These are phyloP conservation scores for Verruconis gallopava DNA, from an alignment of 2,329 filamentous ascomycete genomes.

Conservation along the genomic window DNA sequence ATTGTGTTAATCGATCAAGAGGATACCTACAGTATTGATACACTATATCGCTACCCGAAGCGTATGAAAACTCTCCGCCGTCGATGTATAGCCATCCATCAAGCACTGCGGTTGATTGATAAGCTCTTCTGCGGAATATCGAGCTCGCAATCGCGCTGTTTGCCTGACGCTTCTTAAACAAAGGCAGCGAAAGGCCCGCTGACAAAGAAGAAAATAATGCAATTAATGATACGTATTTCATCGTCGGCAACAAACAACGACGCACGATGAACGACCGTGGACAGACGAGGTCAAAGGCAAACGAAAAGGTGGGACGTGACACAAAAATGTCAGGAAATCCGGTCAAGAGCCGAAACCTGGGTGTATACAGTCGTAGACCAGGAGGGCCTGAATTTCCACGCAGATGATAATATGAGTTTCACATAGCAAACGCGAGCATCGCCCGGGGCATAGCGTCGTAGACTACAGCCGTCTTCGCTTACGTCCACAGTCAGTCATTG, in stretches of 20 bases:
- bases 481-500: too few species aligned
- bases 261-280: too few species aligned
- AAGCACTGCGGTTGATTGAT: constrained; percentile 1
- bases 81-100: constrained; percentile 10
- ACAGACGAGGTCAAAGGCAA: too few species aligned
- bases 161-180: neutral
- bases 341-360: neutral
- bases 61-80: constrained; percentile 10
- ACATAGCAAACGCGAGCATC: too few species aligned
- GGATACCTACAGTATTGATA: constrained; percentile 6
- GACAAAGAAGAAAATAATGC: neutral
- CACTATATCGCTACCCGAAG: neutral
- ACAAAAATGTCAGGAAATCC: neutral
- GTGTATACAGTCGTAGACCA: neutral
- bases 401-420: too few species aligned
- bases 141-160: neutral
- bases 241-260: too few species aligned
- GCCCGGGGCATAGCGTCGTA: too few species aligned
- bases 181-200: neutral
- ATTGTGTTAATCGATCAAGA: neutral
- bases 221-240: neutral
- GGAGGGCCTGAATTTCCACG: too few species aligned
- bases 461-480: too few species aligned
- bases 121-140: neutral
- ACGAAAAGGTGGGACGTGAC: too few species aligned